Evolutionary conservation across 83 land plant genomes (phyloP).

Genomic region (Larix sibirica): DNA sequence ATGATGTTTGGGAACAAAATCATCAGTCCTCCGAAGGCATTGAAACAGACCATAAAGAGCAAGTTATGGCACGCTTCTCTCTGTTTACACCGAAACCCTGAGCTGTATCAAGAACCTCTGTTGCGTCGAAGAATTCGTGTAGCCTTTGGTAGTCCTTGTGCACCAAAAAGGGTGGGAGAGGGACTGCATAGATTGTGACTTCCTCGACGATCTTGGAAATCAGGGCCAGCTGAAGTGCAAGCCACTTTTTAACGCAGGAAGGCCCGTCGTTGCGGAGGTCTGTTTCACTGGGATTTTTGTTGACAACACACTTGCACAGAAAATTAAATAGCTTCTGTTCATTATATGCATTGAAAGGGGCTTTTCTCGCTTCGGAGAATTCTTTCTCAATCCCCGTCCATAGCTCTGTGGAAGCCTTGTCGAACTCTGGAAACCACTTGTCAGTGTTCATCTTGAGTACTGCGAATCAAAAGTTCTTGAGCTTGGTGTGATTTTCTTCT

Average conservation of each 20-base stretch:
- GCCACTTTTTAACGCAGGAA: too few species aligned
- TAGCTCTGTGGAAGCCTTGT: conserved; percentile 28
- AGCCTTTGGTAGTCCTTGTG: conserved; percentile 40
- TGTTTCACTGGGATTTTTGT: not conserved
- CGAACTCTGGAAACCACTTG: conserved; percentile 40
- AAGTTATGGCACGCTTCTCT: conserved; percentile 26
- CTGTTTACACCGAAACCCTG: not conserved
- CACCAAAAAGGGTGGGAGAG: conserved; percentile 33
- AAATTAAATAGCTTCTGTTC: too few species aligned
- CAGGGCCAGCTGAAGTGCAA: conserved; percentile 10
- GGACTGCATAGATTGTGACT: conserved; percentile 40
- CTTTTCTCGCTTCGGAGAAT: too few species aligned
- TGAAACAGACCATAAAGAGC: conserved; percentile 20
- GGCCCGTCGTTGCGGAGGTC: conserved; percentile 31
- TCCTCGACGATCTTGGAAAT: conserved; percentile 39
- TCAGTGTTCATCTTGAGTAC: conserved; percentile 40
- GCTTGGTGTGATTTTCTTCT: conserved; percentile 59
- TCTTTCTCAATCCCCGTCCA: conserved; percentile 45
- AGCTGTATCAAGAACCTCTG: not conserved
- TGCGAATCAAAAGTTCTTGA: conserved; percentile 63
- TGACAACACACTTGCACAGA: too few species aligned
- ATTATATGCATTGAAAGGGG: too few species aligned
- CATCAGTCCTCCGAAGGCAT: conserved; percentile 16
- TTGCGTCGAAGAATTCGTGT: conserved; percentile 26
- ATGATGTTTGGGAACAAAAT: conserved; percentile 14